Conservation (phyloP, 345 rosid species). For the Eucalyptus leucophloia region DNA sequence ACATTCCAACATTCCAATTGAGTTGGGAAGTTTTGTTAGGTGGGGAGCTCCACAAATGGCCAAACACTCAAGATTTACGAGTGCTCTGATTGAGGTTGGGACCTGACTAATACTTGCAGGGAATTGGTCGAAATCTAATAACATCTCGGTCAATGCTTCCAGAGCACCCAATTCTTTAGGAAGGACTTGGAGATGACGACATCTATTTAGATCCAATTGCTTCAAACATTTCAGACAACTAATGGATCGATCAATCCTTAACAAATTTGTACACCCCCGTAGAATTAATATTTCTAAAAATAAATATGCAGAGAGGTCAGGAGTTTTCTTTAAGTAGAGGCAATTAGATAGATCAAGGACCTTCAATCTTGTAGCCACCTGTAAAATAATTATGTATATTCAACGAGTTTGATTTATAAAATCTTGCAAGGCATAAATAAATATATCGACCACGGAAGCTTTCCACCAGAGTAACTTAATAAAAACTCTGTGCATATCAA, state of each 20-base stretch:
- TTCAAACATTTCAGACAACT: fast-evolving
- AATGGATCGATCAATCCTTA: neutral
- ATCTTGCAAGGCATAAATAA: neutral
- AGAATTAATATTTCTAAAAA: neutral
- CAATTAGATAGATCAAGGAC: fast-evolving
- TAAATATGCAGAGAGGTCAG: neutral
- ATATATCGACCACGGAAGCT: neutral
- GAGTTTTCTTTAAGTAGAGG: fast-evolving
- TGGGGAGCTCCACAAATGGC: fast-evolving
- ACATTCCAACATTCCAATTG: neutral
- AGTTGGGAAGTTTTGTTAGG: neutral
- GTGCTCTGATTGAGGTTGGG: neutral
- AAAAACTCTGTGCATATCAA: no score
- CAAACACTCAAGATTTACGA: neutral
- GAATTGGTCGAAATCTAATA: no score
- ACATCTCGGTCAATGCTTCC: neutral
- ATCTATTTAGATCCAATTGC: fast-evolving
- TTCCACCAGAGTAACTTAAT: neutral
- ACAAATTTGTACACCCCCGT: fast-evolving
- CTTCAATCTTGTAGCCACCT: neutral
- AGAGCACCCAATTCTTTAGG: neutral
- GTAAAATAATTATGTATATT: neutral
- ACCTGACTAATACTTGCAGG: fast-evolving
- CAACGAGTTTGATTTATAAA: neutral
- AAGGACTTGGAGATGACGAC: neutral